Percentiles rank a stretch among this genome's conserved stretches.
These are phyloP conservation scores for Triangularia setosa DNA, from an alignment of 2,329 filamentous ascomycete species.

Conservation along the genomic window DNA sequence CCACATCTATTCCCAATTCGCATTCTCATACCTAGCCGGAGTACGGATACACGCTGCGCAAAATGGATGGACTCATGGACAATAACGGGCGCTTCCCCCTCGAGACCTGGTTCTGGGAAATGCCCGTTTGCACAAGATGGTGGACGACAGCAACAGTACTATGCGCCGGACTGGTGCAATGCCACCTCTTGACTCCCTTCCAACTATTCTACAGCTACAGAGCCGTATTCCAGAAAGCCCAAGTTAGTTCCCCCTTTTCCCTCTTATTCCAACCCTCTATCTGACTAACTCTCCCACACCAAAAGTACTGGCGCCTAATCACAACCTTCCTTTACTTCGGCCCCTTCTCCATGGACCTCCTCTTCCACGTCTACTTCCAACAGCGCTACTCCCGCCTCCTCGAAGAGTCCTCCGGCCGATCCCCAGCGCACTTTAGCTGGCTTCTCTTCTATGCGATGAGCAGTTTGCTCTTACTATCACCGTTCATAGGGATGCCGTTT, in stretches of 20 bases:
- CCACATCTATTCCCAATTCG: neutral
- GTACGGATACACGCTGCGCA: neutral
- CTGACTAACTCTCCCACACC: slow-evolving; percentile 10
- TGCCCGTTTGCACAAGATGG: slow-evolving; percentile 92
- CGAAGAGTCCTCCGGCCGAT: slow-evolving; percentile 89
- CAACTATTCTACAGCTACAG: slow-evolving; percentile 97
- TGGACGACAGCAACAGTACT: slow-evolving; percentile 93
- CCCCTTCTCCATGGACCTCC: slow-evolving; percentile 84
- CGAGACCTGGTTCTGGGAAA: slow-evolving; percentile 98
- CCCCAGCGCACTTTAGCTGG: slow-evolving; percentile 93
- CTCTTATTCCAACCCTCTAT: neutral
- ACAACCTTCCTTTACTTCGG: slow-evolving; percentile 98
- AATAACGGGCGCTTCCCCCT: slow-evolving; percentile 69
- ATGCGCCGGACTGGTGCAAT: slow-evolving; percentile 87
- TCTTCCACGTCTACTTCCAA: slow-evolving; percentile 98
- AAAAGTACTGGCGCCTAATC: slow-evolving; percentile 90
- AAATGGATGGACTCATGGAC: slow-evolving; percentile 56
- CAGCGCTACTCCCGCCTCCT: slow-evolving; percentile 93
- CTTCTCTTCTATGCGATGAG: slow-evolving; percentile 80
- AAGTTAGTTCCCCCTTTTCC: slow-evolving; percentile 54
- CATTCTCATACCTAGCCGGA: too few species aligned
- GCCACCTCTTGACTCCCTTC: slow-evolving; percentile 85
- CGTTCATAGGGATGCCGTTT: slow-evolving; percentile 86
- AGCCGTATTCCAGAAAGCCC: slow-evolving; percentile 84
- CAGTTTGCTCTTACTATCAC: slow-evolving; percentile 75